Evolutionary conservation across 257 asterid species (phyloP).

Genomic region (Ehretia macrophylla): DNA sequence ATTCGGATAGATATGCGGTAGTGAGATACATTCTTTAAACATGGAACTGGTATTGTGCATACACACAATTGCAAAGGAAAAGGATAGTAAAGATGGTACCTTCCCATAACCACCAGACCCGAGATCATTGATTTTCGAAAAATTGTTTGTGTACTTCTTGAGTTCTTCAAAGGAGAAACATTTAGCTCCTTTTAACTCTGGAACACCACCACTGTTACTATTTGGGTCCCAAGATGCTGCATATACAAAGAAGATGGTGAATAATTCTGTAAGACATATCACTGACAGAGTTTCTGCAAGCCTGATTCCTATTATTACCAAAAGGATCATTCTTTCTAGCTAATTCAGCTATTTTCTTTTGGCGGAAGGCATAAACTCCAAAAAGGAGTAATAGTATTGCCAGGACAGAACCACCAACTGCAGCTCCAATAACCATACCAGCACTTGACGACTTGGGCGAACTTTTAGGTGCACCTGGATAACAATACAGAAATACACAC

Average conservation of each 20-base stretch:
- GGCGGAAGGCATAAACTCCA: conserved; percentile 69
- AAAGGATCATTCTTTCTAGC: conserved; percentile 81
- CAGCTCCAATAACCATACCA: conserved; percentile 58
- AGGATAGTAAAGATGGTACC: conserved; percentile 29
- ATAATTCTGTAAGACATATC: conserved; percentile 1
- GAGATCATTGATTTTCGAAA: conserved; percentile 47
- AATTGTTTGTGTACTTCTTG: conserved; percentile 65
- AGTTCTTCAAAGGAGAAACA: conserved; percentile 73
- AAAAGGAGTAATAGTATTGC: conserved; percentile 43
- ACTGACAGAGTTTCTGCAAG: background rate
- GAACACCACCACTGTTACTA: conserved; percentile 71
- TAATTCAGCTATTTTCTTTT: conserved; percentile 64
- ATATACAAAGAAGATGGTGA: conserved; percentile 18
- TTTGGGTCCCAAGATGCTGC: conserved; percentile 75
- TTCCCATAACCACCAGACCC: conserved; percentile 94
- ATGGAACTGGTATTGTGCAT: no score
- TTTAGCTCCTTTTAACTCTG: conserved; percentile 72
- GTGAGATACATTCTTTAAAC: no score
- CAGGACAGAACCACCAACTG: conserved; percentile 56
- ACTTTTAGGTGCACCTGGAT: conserved; percentile 2
- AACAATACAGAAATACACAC: background rate
- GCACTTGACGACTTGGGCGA: conserved; percentile 32
- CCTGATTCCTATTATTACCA: conserved; percentile 34
- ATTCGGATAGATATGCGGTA: no score
- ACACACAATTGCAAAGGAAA: no score